Percentiles rank a stretch among this genome's conserved stretches.
These are phyloP conservation scores for Blastobotrys buckinghamii DNA, from an alignment of 1,139 yeast genomes.

Conservation along the genomic window DNA sequence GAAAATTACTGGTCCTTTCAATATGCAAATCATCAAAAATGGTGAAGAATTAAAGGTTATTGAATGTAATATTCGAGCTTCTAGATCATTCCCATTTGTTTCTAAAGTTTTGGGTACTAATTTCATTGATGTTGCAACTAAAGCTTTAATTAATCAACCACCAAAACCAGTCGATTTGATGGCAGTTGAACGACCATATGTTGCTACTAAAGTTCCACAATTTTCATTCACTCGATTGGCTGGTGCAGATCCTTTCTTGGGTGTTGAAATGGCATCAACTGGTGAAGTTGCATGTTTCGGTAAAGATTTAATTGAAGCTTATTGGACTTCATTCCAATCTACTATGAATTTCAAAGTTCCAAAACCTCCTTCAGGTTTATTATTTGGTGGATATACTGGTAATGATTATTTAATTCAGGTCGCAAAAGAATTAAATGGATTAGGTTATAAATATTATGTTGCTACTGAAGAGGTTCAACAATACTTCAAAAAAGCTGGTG, in stretches of 20 bases:
- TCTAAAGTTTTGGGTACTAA: conserved; percentile 92
- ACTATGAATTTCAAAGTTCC: conserved; percentile 97
- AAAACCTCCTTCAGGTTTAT: conserved; percentile 77
- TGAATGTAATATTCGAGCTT: conserved; percentile 97
- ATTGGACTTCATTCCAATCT: conserved; percentile 95
- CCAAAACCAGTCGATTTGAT: conserved; percentile 82
- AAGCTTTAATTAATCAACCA: conserved; percentile 71
- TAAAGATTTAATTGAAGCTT: conserved; percentile 75
- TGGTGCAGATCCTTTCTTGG: conserved; percentile 97
- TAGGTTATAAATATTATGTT: conserved; percentile 78
- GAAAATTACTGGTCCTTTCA: conserved; percentile 96
- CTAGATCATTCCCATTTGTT: conserved; percentile 97
- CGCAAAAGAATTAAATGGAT: conserved; percentile 58
- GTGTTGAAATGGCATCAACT: conserved; percentile 98
- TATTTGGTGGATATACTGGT: conserved; percentile 88
- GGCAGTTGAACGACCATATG: conserved; percentile 84
- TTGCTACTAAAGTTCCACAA: conserved; percentile 97
- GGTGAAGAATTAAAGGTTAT: conserved; percentile 85
- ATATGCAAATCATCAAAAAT: conserved; percentile 94
- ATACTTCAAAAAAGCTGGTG: conserved; percentile 50
- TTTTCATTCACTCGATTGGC: conserved; percentile 96
- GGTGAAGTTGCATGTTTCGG: conserved; percentile 99
- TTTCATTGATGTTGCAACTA: conserved; percentile 90
- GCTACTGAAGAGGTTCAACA: conserved; percentile 67
- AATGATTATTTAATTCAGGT: conserved; percentile 67